Conservation (phyloP, 2,329 filamentous ascomycete genomes). For the Verticillium dahliae region DNA sequence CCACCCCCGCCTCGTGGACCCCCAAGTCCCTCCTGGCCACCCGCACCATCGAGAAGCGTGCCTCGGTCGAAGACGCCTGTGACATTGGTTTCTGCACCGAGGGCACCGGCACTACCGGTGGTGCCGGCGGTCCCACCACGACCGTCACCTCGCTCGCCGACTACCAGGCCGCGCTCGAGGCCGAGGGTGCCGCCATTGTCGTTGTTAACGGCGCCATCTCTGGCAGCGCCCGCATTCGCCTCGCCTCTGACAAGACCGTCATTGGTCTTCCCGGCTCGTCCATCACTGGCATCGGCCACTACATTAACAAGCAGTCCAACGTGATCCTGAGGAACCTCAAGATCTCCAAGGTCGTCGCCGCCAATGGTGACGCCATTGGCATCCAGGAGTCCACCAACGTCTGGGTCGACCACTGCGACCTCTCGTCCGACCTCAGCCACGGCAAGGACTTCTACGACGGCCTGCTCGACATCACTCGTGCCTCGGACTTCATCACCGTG, state of each 20-base stretch:
- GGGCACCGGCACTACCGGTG: conserved; percentile 40
- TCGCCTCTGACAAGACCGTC: conserved; percentile 39
- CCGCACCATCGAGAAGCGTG: conserved; percentile 20
- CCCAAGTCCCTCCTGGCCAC: conserved; percentile 10
- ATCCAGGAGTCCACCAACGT: conserved; percentile 51
- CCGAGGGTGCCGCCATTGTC: conserved; percentile 33
- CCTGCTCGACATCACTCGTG: conserved; percentile 58
- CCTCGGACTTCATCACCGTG: conserved; percentile 52
- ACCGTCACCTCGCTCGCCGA: conserved; percentile 43
- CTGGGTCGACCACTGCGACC: conserved; percentile 64
- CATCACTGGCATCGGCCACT: conserved; percentile 41
- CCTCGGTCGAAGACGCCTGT: conserved; percentile 27
- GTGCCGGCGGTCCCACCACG: conserved; percentile 40
- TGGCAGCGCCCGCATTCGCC: conserved; percentile 28
- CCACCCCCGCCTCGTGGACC: conserved; percentile 20
- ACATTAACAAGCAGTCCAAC: conserved; percentile 46
- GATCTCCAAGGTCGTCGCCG: conserved; percentile 49
- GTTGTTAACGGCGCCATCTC: conserved; percentile 33
- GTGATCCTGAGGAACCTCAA: conserved; percentile 58
- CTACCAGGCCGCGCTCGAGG: conserved; percentile 39
- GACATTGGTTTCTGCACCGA: conserved; percentile 20
- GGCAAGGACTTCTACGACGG: conserved; percentile 68
- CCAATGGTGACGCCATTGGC: conserved; percentile 52
- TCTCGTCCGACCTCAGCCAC: conserved; percentile 51
- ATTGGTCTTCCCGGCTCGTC: conserved; percentile 30